Percentiles rank a stretch among this genome's conserved stretches.
These are phyloP conservation scores for Penicillium frequentans DNA, from an alignment of 2,329 filamentous ascomycete genomes.

Conservation along the genomic window DNA sequence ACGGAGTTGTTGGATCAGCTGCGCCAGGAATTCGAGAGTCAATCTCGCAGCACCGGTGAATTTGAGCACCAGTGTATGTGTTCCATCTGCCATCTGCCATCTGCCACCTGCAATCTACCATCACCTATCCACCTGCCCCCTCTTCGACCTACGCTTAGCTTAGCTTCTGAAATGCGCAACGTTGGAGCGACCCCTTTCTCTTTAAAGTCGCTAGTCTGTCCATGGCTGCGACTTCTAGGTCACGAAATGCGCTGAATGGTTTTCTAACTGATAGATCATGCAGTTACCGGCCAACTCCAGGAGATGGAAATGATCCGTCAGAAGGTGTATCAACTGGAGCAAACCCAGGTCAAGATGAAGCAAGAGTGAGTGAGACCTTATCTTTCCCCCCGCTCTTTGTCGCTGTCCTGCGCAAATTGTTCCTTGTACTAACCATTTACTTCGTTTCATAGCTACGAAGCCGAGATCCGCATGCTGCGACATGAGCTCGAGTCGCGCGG, in stretches of 20 bases:
- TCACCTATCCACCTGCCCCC: neutral
- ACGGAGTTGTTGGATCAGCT: constrained; percentile 91
- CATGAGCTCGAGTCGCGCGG: constrained; percentile 79
- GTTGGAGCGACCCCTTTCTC: neutral
- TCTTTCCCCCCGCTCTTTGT: neutral
- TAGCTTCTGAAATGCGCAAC: neutral
- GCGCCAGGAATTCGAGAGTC: constrained; percentile 84
- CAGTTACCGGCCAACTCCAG: constrained; percentile 86
- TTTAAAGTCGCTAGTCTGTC: constrained; percentile 7
- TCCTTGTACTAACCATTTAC: neutral
- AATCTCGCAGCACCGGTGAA: constrained; percentile 76
- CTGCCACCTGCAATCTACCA: neutral
- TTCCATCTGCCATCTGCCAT: neutral
- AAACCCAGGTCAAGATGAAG: constrained; percentile 84
- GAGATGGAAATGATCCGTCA: constrained; percentile 93
- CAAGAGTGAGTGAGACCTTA: constrained; percentile 67
- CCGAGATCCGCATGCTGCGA: constrained; percentile 80
- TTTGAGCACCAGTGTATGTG: constrained; percentile 92
- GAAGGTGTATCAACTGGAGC: constrained; percentile 91
- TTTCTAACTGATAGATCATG: constrained; percentile 30
- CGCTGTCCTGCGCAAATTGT: neutral
- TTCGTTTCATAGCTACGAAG: constrained; percentile 71
- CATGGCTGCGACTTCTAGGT: constrained; percentile 12
- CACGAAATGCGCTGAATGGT: constrained; percentile 22
- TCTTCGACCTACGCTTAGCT: neutral